Base-by-base conservation (phyloP, 345 rosid species). In the Salix caprea region DNA sequence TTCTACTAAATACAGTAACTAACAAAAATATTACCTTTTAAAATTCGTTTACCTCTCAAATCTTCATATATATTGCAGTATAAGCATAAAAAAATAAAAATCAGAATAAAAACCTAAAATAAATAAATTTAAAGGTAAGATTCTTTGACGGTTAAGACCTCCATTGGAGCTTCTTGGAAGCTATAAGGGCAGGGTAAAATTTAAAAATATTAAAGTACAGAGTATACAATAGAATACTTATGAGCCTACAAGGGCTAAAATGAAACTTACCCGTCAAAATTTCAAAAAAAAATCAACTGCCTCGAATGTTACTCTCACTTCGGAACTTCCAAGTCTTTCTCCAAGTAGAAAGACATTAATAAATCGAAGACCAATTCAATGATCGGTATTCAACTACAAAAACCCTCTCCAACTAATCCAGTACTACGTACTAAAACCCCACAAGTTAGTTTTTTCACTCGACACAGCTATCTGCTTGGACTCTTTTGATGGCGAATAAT, bases 401-500 rank as follows among this genome's bases (percentile, higher is more conserved):
- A 56, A 11, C 24, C 62, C 62, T 56, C 62, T 56, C 28, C 12
- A 56, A n/a, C 62, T 56, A 23, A 26, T 56, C 62, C 62, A 56
- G 2, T 2, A 56, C 28, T 14, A 46, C 50, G 50, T n/a, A 4
- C 26, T n/a, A 56, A 56, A n/a, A 11, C 62, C 62, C 28, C 3
- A 9, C 62, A 58, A 9, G 28, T 1, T 23, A 10, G 11, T 58
- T 58, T 23, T 58, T 12, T 58, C 28, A 58, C 62, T 23, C 11
- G 24, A 58, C 13, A 58, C 23, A 58, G 14, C 62, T 58, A 11
- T 58, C 62, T 10, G 4, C 23, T n/a, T 58, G 62, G 15, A n/a
- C 23, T 58, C 4, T 37, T 37, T 67, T 73, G 11, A 92, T 92
- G 94, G 86, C 89, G 5, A 40, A n/a, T 19, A 78, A 68, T 67